phyloP scores from a whole-genome alignment of 129 eudicot species.

The Oenanthe sinensis region DNA sequence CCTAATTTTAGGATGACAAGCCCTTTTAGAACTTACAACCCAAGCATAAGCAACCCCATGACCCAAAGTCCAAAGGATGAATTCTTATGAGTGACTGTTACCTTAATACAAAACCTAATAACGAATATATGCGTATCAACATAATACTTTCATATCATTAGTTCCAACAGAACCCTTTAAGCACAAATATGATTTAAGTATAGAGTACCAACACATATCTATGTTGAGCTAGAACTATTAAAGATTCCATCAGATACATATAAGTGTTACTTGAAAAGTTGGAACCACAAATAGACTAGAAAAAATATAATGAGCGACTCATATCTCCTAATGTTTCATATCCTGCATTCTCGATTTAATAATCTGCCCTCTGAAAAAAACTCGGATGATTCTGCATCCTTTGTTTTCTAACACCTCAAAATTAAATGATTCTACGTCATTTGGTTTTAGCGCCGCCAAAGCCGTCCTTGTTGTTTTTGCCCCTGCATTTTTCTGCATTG shows the following conservation, averaged over 20 bases:
- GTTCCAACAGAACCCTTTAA: background rate
- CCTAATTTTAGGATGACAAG: too few species aligned
- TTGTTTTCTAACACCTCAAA: background rate
- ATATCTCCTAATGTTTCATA: background rate
- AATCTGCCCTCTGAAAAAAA: background rate
- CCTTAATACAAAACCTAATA: background rate
- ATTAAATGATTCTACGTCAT: background rate
- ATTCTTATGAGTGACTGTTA: too few species aligned
- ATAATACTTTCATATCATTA: background rate
- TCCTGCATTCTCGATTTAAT: background rate
- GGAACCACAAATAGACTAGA: background rate
- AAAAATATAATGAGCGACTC: background rate
- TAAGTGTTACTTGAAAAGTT: background rate
- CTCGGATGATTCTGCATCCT: background rate
- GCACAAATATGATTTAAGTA: background rate
- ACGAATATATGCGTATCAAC: background rate
- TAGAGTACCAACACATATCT: background rate
- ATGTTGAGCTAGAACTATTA: background rate
- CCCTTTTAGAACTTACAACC: too few species aligned
- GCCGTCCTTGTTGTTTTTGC: conserved; percentile 50
- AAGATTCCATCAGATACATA: background rate
- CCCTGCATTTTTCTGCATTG: conserved; percentile 54
- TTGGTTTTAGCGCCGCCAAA: conserved; percentile 49
- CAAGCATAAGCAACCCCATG: too few species aligned
- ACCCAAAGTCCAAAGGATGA: too few species aligned